Evolutionary conservation across 345 rosid genomes (phyloP), one percentile per base, ranked within the genome.

Genomic region (Durio zibethinus): DNA sequence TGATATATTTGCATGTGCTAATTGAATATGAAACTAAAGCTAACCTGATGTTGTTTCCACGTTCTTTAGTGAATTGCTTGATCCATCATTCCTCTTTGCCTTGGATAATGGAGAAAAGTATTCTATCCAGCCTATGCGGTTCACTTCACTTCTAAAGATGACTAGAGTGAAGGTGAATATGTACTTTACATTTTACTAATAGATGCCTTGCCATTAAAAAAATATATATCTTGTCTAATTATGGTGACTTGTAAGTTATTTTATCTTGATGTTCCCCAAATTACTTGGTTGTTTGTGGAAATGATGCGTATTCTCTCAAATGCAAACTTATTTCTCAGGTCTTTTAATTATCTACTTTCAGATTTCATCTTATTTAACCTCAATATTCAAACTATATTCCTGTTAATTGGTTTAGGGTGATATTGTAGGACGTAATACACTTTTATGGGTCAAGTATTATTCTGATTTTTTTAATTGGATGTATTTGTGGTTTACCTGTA

Each of bases 11-110:
- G 62, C 71, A 15, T 25, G 18, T 78, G 16, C 53, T 61, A 43
- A 25, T 40, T 50, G 52, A 68, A 53, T 54, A 57, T 47, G 65
- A 69, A 82, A 23, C 80, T 80, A 57, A 77, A 80, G 33, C 84
- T 50, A 79, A 71, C 21, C 71, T 35, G 71, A 33, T 73, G 35
- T 73, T 72, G 45, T 81, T 80, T 80, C 74, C 71, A 33, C 82
- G 83, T 78, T 83, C 56, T 82, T 81, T 74, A 96, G 99, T 69
- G 94, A 93, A 82, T 87, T 96, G 77, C 98, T 96, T 78, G 99
- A 93, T 89, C 95, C 99, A 75, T 92, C 99, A 61, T 96, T 96
- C 85, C 93, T 96, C 75, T 96, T 93, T 86, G 90, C 97, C 77
- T 82, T 87, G 92, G 99, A 96, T 86, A 87, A 89, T 87, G 95